Evolutionary conservation across 768 basidiomycete genomes (phyloP).

Genomic region (Atractiella rhizophila): DNA sequence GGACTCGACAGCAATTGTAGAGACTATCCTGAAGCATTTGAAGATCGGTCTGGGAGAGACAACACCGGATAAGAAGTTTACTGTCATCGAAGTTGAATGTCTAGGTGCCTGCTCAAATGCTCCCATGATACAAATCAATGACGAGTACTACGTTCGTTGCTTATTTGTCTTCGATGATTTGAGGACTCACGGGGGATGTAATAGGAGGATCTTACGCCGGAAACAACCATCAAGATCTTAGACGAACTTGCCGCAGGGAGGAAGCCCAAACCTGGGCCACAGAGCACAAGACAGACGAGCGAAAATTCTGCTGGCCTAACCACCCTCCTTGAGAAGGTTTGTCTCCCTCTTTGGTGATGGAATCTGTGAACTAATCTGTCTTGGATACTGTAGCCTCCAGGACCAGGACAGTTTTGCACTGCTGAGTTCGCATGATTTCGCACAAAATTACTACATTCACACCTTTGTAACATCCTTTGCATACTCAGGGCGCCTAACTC

Average conservation of each 20-base stretch:
- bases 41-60: conserved; percentile 43
- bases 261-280: conserved; percentile 82
- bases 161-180: not conserved
- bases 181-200: not conserved
- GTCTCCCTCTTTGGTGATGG: too few species aligned
- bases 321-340: too few species aligned
- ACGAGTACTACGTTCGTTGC: conserved; percentile 72
- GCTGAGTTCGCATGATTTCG: too few species aligned
- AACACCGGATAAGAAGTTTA: conserved; percentile 89
- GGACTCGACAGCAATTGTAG: conserved; percentile 69
- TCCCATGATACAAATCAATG: conserved; percentile 82
- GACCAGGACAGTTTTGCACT: too few species aligned
- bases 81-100: conserved; percentile 93
- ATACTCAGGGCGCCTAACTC: too few species aligned
- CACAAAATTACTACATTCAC: too few species aligned
- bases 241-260: conserved; percentile 31
- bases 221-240: conserved; percentile 24
- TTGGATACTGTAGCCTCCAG: too few species aligned
- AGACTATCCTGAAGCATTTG: conserved; percentile 58
- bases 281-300: too few species aligned
- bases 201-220: conserved; percentile 27
- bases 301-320: too few species aligned
- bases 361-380: too few species aligned
- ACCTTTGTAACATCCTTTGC: too few species aligned
- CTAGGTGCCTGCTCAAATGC: conserved; percentile 96